Evolutionary conservation across 1,284 basidiomycete genomes (phyloP).

Genomic region (Naganishia cerealis): DNA sequence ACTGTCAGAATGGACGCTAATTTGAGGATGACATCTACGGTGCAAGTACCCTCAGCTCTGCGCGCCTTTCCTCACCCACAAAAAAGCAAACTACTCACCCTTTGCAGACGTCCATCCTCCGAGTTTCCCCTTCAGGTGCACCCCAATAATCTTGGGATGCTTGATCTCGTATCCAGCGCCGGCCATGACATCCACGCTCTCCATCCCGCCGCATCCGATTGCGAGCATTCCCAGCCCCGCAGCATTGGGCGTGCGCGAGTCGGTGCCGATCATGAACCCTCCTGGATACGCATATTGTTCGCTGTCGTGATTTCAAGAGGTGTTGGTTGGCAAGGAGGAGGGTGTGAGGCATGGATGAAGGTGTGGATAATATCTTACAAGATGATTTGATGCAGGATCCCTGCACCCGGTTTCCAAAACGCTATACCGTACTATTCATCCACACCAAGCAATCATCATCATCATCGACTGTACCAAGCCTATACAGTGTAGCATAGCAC

Average conservation of each 20-base stretch:
- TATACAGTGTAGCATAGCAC: not conserved
- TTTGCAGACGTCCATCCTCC: constrained; percentile 87
- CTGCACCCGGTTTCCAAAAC: constrained; percentile 88
- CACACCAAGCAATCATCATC: not conserved
- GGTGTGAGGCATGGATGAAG: not conserved
- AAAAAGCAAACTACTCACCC: constrained; percentile 59
- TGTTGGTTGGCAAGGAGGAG: not conserved
- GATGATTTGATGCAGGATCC: constrained; percentile 88
- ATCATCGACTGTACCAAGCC: not conserved
- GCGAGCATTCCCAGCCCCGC: constrained; percentile 90
- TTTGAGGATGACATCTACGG: constrained; percentile 41
- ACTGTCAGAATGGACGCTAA: constrained; percentile 31
- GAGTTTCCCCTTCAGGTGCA: constrained; percentile 79
- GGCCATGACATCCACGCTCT: constrained; percentile 97
- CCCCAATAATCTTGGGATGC: constrained; percentile 79
- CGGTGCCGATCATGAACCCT: constrained; percentile 60
- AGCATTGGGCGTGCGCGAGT: constrained; percentile 95
- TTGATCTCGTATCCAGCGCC: constrained; percentile 94
- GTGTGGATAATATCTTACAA: constrained; percentile 56
- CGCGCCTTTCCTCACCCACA: constrained; percentile 79
- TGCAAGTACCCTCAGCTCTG: constrained; percentile 77
- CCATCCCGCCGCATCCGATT: constrained; percentile 92
- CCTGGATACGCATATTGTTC: constrained; percentile 83
- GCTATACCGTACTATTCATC: constrained; percentile 73
- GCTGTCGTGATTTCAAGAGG: not conserved